Evolutionary conservation across 441 rosid species (phyloP), one percentile per base, ranked within the genome.

Genomic region (Eutrema salsugineum): DNA sequence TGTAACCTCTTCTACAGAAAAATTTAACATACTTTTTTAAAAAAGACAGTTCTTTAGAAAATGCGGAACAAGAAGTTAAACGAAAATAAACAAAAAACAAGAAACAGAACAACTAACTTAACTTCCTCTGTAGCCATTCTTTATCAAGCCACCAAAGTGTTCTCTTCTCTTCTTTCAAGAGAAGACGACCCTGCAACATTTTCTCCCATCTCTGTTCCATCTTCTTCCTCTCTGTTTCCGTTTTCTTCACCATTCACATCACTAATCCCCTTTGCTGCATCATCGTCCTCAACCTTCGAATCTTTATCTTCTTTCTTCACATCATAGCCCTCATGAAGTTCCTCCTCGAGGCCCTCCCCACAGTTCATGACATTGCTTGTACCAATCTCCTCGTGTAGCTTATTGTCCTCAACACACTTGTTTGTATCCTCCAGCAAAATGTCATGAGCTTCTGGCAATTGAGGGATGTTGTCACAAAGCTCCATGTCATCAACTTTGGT

Each of bases 401-500:
- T 24, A 2, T 4, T 24, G 4, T 30, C 71, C 63, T 67, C 78
- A 14, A 50, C 1, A 40, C 62, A 56, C 48, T 58, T 76, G 19
- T 64, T 49, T 64, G 71, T 44, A 22, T 51, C 68, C 9, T 66
- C 69, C 28, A 78, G 35, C 50, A 50, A 28, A 24, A 65, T 66
- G 47, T 73, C 77, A 35, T 62, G 76, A 71, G 79, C 70, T 43
- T 77, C 78, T 7, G 70, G 77, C 58, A 77, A 36, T 8, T 70
- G 76, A 65, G 72, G 68, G 55, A 77, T 77, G 40, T 42, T 54
- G 48, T 77, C 80, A 19, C 71, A 68, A 30, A 80, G 63, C 54
- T 83, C 83, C 73, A 80, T 66, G 54, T 81, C 82, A 68, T 79
- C 83, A 27, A 75, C 82, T 79, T 81, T 78, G 63, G 77, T 80